Base-by-base conservation (phyloP, 2,329 filamentous ascomycete genomes). In the Mollisiaceae sp. region DNA sequence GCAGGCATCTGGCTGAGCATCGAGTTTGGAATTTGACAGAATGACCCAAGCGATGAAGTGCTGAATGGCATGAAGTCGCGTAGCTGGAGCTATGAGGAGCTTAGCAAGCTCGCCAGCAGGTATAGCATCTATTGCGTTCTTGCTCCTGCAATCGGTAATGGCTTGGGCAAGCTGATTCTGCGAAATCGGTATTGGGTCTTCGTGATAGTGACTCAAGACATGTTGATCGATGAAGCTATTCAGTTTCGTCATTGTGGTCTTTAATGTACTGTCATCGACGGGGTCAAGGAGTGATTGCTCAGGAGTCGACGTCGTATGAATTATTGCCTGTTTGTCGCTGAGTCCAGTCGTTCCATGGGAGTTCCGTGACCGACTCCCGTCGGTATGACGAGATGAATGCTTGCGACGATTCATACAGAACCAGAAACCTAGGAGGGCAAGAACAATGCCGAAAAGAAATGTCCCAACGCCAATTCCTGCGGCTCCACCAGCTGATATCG, bases 181-280 rank as follows among this genome's bases (percentile, higher is more conserved):
- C 2, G 38, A 32, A 8, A 41, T 43, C 8, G 22, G 27, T 18
- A 43, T 32, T 15, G 18, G 38, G 8, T 74, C 65, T 0, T 68
- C 55, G 61, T 79, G 78, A 59, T 82, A 82, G 59, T 80, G 69
- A 60, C 72, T 76, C 61, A 81, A 75, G 45, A 80, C 77, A 65
- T 82, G 81, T 43, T 78, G 75, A 35, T 77, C 73, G 12, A 82
- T 75, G 5, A 81, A 74, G 5, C 75, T 70, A 1, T 73, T 72
- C 2, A 82, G 63, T 0, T 77, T 72, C 4, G 72, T 67, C 6
- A 81, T 65, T 54, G 80, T 78, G 4, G 65, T 52, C 4, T 67
- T 65, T 9, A 81, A 75, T 2, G 78, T 74, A n/a, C 74, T 71
- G 63, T 82, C 79, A 0, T 79, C 74, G 0, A 71, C 76, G 1